Evolutionary conservation across 345 rosid genomes (phyloP).

Genomic region (Rhodomyrtus tomentosa): DNA sequence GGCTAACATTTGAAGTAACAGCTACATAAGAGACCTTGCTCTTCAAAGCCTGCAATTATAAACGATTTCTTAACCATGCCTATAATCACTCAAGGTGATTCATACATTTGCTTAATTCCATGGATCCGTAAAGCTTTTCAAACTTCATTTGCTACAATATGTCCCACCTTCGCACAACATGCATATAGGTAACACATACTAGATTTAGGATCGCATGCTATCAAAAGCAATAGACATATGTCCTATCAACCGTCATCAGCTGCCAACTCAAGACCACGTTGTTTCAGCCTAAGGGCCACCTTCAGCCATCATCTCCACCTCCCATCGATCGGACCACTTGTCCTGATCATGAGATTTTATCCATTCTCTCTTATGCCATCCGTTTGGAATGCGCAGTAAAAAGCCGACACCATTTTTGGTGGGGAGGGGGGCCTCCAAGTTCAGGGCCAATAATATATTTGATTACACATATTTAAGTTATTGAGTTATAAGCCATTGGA

Average conservation of each 20-base stretch:
- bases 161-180: background rate
- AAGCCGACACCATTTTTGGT: background rate
- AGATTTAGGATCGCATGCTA: background rate
- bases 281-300: background rate
- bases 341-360: background rate
- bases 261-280: background rate
- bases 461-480: background rate
- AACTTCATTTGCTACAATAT: background rate
- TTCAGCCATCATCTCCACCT: background rate
- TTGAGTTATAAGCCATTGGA: background rate
- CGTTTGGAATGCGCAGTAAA: background rate
- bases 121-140: background rate
- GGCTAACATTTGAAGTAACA: background rate
- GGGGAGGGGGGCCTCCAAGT: background rate
- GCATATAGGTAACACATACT: background rate
- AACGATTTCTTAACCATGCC: background rate
- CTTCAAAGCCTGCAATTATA: background rate
- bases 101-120: background rate
- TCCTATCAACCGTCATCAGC: background rate
- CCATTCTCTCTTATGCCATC: background rate
- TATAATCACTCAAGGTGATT: background rate
- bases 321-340: background rate
- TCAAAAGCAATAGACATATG: background rate
- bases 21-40: background rate
- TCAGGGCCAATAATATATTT: background rate